Evolutionary conservation across 2,329 filamentous ascomycete species (phyloP), one percentile per base, ranked within the genome.

Genomic region (Aureobasidium sp.): DNA sequence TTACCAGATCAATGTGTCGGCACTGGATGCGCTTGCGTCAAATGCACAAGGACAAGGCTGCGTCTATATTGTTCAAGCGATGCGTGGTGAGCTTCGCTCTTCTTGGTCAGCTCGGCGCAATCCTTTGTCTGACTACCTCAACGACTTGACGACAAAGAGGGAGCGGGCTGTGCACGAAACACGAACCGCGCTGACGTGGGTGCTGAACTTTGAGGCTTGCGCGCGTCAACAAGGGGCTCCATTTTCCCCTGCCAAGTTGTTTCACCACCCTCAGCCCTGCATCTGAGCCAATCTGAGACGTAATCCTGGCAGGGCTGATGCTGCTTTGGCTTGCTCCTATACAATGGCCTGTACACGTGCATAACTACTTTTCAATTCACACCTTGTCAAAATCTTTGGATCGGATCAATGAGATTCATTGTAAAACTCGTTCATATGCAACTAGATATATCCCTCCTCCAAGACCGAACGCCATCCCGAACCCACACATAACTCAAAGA

Each of bases 1-100:
- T 32, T 12, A 4, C 19, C 24, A 30, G 17, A 49, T 49, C 45
- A 37, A 37, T 5, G 29, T 42, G 50, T 38, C 24, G 50, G 34
- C 29, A 39, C 39, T 21, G 37, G 37, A 41, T 52, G 48, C 48
- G 48, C 48, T 16, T 39, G 37, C 37, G 44, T 48, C 44, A 48
- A 24, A 37, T 42, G 41, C 32, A 17, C 2, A 45, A 2, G 11
- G 25, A 35, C 22, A 19, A 17, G 17, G 44, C 30, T 19, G 27
- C n/a, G 32, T 21, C 6, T 17, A 8, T n/a, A 25, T 8, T 19
- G 41, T 32, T 22, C 41, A 48, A 27, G n/a, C n/a, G n/a, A n/a
- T n/a, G n/a, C 2, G 32, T 17, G 27, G 37, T 25, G 10, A 48
- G 44, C n/a, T 11, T n/a, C 21, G 3, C 6, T 21, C 32, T 30